Base-by-base conservation (phyloP, 2,329 filamentous ascomycete species). In the Ascomycota sp. region DNA sequence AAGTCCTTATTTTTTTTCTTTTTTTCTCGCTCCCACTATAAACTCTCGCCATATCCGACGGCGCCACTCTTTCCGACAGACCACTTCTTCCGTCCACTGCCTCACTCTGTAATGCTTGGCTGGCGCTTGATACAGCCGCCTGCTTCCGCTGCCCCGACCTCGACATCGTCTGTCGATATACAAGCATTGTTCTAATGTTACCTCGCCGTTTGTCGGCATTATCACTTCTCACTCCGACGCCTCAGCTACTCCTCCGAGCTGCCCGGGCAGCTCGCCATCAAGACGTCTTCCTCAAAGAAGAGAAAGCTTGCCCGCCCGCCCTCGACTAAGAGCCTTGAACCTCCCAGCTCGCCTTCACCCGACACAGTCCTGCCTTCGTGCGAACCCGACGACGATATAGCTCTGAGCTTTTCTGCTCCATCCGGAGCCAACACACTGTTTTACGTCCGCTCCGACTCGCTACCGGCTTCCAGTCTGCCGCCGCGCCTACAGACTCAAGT, bases 261-360 rank as follows among this genome's bases (percentile, higher is more conserved):
- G 66, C 66, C 44, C 42, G 50, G 50, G 69, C 69, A 73, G 70
- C 70, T 75, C 70, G 56, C 62, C 51, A 60, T 65, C 70, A 75
- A 64, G 54, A 75, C 70, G 70, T 74, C 69, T 69, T 74, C 68
- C 59, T 62, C 57, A 64, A 75, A 75, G 69, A 75, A 75, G 69
- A 64, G 69, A 62, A 75, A 69, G 65, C 65, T 75, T 45, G 59
- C 54, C 46, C 62, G 58, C 42, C 56, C 36, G 21, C 32, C 52
- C 46, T 49, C 52, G 38, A 48, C 52, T 40, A 48, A 51, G 46
- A 56, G 63, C 47, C 45, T 51, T 36, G 50, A 50, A 41, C 48
- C 43, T 30, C 38, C 45, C 37, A 45, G 40, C 37, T 47, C 50
- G 33, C 41, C 46, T n/a, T 52, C 48, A 27, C 50, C 56, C 35